These are phyloP conservation scores for Fusarium nisikadoi DNA, from an alignment of 2,329 filamentous ascomycete genomes.

Conservation along the genomic window DNA sequence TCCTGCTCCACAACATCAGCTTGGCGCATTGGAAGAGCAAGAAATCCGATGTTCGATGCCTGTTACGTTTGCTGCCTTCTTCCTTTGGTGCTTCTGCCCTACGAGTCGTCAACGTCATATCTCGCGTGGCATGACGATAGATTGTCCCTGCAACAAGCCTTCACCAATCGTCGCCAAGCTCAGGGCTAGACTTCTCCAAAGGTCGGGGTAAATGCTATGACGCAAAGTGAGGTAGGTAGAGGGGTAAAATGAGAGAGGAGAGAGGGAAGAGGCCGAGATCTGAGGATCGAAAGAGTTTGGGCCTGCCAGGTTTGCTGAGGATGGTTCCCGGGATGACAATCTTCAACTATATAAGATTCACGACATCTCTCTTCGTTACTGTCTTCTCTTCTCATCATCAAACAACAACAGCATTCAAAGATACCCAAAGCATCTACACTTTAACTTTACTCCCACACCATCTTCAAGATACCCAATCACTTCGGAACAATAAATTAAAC, in stretches of 20 bases:
- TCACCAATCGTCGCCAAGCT: constrained; percentile 21
- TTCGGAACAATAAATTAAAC: constrained; percentile 9
- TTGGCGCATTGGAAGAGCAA: constrained; percentile 35
- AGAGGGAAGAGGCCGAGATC: neutral
- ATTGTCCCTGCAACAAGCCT: constrained; percentile 23
- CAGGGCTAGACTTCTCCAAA: constrained; percentile 22
- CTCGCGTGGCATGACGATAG: constrained; percentile 37
- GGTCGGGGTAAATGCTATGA: constrained; percentile 39
- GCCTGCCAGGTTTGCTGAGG: constrained; percentile 16
- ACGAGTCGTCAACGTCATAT: constrained; percentile 43
- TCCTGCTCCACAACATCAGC: constrained; percentile 33
- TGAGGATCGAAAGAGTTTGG: constrained; percentile 9
- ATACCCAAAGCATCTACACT: constrained; percentile 34
- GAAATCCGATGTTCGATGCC: constrained; percentile 12
- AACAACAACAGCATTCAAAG: constrained; percentile 27
- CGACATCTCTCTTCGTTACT: neutral
- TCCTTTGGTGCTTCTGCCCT: constrained; percentile 13
- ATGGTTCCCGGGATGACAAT: neutral
- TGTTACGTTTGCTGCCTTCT: neutral
- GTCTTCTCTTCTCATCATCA: constrained; percentile 14
- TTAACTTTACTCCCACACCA: neutral
- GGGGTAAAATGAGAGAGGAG: neutral
- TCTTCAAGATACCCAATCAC: constrained; percentile 25
- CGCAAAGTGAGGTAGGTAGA: constrained; percentile 39
- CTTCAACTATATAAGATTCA: constrained; percentile 40